Conservation (phyloP, 371 early-diverging fungal species). For the Mucor ambiguus region DNA sequence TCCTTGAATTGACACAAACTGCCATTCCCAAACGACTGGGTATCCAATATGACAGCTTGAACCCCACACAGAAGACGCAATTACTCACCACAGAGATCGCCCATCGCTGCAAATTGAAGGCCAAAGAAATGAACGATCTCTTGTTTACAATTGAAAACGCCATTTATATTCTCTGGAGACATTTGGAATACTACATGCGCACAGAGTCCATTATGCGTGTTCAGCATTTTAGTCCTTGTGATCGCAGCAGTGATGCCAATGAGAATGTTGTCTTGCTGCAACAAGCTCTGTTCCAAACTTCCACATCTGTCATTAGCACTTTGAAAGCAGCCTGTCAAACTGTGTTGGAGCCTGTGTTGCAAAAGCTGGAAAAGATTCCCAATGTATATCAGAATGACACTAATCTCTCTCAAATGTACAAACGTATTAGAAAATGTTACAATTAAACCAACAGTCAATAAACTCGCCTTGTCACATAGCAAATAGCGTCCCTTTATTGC, state of each 20-base stretch:
- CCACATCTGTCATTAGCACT: constrained; percentile 15
- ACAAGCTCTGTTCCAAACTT: constrained; percentile 34
- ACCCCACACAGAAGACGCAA: constrained; percentile 37
- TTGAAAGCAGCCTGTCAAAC: constrained; percentile 20
- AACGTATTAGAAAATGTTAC: constrained; percentile 4
- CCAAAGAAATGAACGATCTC: constrained; percentile 27
- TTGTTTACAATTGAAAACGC: constrained; percentile 33
- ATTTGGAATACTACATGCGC: constrained; percentile 37
- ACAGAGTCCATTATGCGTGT: constrained; percentile 11
- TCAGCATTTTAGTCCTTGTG: constrained; percentile 27
- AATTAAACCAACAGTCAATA: not conserved
- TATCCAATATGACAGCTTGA: constrained; percentile 34
- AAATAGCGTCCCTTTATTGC: not conserved
- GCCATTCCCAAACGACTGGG: constrained; percentile 33
- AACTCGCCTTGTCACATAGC: not conserved
- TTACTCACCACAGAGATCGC: constrained; percentile 28
- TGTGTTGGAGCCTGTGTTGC: constrained; percentile 26
- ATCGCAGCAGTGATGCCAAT: constrained; percentile 11
- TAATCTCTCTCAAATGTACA: not conserved
- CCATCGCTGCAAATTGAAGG: constrained; percentile 19
- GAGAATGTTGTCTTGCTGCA: constrained; percentile 24
- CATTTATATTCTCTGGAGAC: constrained; percentile 38
- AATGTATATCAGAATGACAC: not conserved
- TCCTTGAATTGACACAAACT: constrained; percentile 28
- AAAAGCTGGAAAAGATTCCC: constrained; percentile 17